A percentile compares a stretch with the other conserved stretches of the same genome.
Evolutionary conservation across 306 rosid genomes (phyloP).

Genomic region (Mimosa pudica): DNA sequence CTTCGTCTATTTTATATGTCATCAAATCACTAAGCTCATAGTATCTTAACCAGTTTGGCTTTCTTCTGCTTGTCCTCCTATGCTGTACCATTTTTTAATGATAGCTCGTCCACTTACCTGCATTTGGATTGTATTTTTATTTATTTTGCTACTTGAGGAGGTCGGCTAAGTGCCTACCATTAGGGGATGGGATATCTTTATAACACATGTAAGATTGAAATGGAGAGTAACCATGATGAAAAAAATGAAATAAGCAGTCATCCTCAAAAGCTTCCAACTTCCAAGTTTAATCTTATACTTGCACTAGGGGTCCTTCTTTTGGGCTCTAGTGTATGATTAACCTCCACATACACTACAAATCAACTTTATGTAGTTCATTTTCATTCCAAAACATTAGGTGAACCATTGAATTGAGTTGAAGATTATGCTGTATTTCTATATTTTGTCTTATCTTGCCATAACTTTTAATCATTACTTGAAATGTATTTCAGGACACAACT

Average conservation of each 20-base stretch:
- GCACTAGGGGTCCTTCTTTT: neutral
- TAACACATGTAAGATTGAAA: neutral
- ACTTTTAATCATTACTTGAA: slow-evolving; percentile 20
- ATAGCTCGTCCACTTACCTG: neutral
- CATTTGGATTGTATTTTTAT: neutral
- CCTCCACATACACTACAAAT: neutral
- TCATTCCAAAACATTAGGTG: neutral
- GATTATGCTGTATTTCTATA: neutral
- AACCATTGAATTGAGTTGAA: neutral
- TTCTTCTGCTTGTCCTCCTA: neutral
- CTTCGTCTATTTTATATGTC: neutral
- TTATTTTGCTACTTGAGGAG: neutral
- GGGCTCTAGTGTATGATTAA: neutral
- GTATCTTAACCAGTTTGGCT: neutral
- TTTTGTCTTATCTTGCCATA: slow-evolving; percentile 20
- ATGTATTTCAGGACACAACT: slow-evolving; percentile 76
- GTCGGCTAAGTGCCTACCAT: neutral
- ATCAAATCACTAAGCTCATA: slow-evolving; percentile 2
- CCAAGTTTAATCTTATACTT: neutral
- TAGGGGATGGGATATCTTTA: slow-evolving; percentile 9
- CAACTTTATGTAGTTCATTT: neutral
- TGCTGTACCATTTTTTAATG: neutral
- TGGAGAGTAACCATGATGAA: slow-evolving; percentile 1
- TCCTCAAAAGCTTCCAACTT: neutral
- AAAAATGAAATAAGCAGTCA: too few species aligned